Evolutionary conservation across 495 filamentous ascomycete species (phyloP), one percentile per base, ranked within the genome.

Genomic region (Penicillium steckii): DNA sequence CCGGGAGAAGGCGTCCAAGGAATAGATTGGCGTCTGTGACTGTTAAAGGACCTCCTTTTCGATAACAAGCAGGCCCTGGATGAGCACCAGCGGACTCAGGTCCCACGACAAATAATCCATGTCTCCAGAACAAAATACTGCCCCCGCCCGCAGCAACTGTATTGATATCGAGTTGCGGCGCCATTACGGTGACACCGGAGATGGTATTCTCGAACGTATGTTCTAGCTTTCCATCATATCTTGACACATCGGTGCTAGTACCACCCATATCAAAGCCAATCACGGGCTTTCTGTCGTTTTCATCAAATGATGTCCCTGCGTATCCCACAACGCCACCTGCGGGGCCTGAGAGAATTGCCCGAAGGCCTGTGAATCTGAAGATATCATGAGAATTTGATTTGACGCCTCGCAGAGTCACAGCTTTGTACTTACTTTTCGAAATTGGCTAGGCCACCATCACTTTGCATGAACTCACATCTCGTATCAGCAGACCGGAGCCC

Each of bases 191-290:
- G n/a, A 95, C 89, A 19, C 91, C 91, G 2, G 91, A 90, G 3
- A 90, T 92, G 0, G 89, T 95, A 9, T 89, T 95, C 69, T 95
- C 91, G 52, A 95, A 95, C 2, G 93, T 90, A 65, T 95, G 91
- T 45, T 95, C 91, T 60, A 94, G 91, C 26, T 89, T 76, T 10
- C 91, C 91, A 22, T 90, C 90, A 60, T 92, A 95, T 32, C 91
- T 73, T 24, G 88, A 91, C 4, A 95, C 90, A 64, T 96, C 91
- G 3, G 91, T 96, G 51, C 85, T 89, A 3, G 91, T 95, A 26
- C 90, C 90, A 12, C 82, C 81, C 90, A 95, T 95, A 60, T 95
- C 91, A 61, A 93, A 93, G 0, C 89, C 88, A 59, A 93, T 90
- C n/a, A 91, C 84, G 3, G 88, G 89, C 8, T 33, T 44, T 15